Evolutionary conservation across 768 basidiomycete genomes (phyloP), one percentile per base, ranked within the genome.

Genomic region (Agaricus bisporus): DNA sequence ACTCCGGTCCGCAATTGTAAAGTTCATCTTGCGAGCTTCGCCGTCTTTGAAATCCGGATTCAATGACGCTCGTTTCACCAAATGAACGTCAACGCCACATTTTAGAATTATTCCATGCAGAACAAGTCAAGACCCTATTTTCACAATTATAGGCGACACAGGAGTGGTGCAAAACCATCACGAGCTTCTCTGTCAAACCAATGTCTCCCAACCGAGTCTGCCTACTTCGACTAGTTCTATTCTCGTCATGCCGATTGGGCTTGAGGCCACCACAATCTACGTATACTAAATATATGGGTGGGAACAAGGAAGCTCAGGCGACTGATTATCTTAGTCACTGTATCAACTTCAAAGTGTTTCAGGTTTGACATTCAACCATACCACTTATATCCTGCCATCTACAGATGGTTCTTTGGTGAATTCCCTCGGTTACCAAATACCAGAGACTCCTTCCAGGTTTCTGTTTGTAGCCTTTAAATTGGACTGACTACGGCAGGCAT

Each of bases 341-440:
- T 32, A 51, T 35, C 41, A 51, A 18, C 18, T 18, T 25, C 49
- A 15, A 11, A 41, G 49, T 43, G 49, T 51, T 51, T 51, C 49
- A 51, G 28, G 41, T 51, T 51, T 43, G 49, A 51, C 49, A 35
- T 51, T 43, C 18, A 28, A 51, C 29, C 39, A 42, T 26, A 26
- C 48, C 38, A 25, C 32, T 35, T 41, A 14, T 28, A 42, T 32
- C 32, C 32, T 32, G 32, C 11, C 32, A 32, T 32, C 32, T 32
- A 32, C 11, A 51, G 39, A 41, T 28, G 29, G 20, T n/a, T 12
- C 12, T 20, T 12, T 12, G 32, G 32, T 43, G 20, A 22, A 4
- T 26, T 17, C 18, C 20, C 12, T 22, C 10, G 25, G 18, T 22
- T 20, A 2, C 42, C 20, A 22, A n/a, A 2, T 22, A 10, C n/a